These are phyloP conservation scores for Candida schatavii DNA, from an alignment of 805 yeast genomes.

Conservation along the genomic window DNA sequence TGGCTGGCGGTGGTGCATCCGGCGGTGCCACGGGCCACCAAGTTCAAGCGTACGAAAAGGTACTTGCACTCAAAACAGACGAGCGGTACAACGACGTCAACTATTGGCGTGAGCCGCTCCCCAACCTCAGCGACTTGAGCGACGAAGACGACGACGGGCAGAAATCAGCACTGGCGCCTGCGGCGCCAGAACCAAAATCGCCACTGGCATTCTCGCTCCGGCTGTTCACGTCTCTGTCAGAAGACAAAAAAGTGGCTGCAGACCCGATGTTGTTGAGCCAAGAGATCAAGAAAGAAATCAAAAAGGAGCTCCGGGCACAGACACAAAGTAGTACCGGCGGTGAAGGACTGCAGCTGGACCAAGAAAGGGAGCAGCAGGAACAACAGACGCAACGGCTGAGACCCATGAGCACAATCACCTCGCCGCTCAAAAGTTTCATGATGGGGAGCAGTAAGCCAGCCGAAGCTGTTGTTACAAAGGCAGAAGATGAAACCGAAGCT, in stretches of 20 bases:
- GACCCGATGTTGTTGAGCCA: constrained; percentile 6
- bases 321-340: no score
- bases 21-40: no score
- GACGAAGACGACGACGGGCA: constrained; percentile 45
- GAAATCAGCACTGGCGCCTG: not conserved
- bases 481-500: constrained; percentile 20
- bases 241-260: constrained; percentile 6
- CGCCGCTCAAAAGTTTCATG: constrained; percentile 43
- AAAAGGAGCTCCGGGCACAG: not conserved
- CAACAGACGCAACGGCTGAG: constrained; percentile 27
- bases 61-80: constrained; percentile 38
- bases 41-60: not conserved
- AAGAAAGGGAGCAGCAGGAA: constrained; percentile 12
- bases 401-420: constrained; percentile 34
- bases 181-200: constrained; percentile 14
- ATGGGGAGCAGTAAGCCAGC: constrained; percentile 26
- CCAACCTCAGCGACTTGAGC: constrained; percentile 55
- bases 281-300: constrained; percentile 7
- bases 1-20: constrained; percentile 26
- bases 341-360: no score
- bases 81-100: constrained; percentile 81
- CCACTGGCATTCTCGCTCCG: constrained; percentile 10
- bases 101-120: constrained; percentile 86
- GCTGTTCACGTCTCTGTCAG: constrained; percentile 1
- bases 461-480: constrained; percentile 24